phyloP scores from a whole-genome alignment of 495 filamentous ascomycete species.

The Penicillium cosmopolitanum region DNA sequence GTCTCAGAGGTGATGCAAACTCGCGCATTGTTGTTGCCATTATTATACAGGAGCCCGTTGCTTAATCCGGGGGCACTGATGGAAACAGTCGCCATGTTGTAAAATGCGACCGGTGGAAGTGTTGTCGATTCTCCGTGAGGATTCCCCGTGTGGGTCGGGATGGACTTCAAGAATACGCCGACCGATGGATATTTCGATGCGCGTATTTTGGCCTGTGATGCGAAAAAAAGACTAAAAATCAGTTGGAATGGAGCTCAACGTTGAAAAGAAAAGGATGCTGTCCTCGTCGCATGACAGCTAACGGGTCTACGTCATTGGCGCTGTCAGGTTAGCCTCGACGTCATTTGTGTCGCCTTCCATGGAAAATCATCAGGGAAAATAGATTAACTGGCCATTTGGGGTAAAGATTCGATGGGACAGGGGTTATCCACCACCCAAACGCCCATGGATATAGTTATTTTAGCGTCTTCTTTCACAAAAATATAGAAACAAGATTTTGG shows the following conservation, averaged over 20 bases:
- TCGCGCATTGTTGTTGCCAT: slow-evolving; percentile 49
- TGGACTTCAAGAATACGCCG: neutral
- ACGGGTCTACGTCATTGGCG: slow-evolving; percentile 7
- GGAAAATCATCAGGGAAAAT: slow-evolving; percentile 2
- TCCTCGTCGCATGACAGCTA: slow-evolving; percentile 6
- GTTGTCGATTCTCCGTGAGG: neutral
- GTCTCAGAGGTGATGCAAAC: slow-evolving; percentile 68
- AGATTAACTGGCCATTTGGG: slow-evolving; percentile 5
- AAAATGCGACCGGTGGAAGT: neutral
- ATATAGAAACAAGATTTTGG: neutral
- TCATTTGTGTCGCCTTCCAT: slow-evolving; percentile 4
- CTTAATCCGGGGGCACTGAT: slow-evolving; percentile 42
- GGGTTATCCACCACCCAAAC: neutral
- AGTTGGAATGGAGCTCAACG: too few relatives aligned
- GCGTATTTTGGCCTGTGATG: too few relatives aligned
- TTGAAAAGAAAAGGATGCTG: neutral
- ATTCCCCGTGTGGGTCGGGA: neutral
- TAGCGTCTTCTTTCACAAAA: neutral
- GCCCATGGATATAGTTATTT: neutral
- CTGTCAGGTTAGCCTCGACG: neutral
- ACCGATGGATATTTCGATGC: neutral
- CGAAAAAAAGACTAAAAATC: too few relatives aligned
- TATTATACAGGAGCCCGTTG: slow-evolving; percentile 46
- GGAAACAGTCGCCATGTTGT: slow-evolving; percentile 42
- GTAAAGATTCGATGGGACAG: neutral